These are phyloP conservation scores for Epichloe sibirici DNA, from an alignment of 2,329 filamentous ascomycete genomes.

Conservation along the genomic window DNA sequence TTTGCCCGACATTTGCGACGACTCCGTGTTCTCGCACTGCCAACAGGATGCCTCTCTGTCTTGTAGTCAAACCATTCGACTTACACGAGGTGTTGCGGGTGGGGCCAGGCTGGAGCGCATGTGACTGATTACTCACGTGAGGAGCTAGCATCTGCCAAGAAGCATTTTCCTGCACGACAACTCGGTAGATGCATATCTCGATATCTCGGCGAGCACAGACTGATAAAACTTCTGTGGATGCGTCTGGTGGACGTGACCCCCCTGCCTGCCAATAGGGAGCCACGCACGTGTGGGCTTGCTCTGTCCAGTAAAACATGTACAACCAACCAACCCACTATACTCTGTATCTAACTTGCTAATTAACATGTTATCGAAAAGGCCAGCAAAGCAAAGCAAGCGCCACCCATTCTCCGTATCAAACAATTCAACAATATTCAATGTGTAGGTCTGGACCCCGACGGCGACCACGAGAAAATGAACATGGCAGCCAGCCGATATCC, in stretches of 20 bases:
- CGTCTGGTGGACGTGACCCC: neutral
- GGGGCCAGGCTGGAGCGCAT: neutral
- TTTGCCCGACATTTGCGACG: neutral
- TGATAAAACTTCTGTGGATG: neutral
- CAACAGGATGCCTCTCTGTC: neutral
- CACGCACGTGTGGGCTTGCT: neutral
- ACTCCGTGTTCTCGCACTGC: constrained; percentile 1
- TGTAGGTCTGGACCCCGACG: neutral
- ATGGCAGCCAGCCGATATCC: neutral
- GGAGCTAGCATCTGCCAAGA: neutral
- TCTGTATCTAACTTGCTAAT: too few species aligned
- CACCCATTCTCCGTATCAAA: neutral
- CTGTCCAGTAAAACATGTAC: too few species aligned
- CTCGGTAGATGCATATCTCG: neutral
- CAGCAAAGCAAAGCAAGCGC: constrained; percentile 7
- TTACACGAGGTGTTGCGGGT: constrained; percentile 6
- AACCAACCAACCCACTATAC: too few species aligned
- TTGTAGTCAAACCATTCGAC: constrained; percentile 5
- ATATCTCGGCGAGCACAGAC: neutral
- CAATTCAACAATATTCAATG: neutral
- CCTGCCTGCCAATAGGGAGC: neutral
- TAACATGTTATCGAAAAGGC: constrained; percentile 8
- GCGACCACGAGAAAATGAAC: neutral
- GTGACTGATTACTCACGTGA: constrained; percentile 4
- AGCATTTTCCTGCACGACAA: neutral